phyloP scores from a whole-genome alignment of 306 rosid genomes.

The Parietaria judaica region DNA sequence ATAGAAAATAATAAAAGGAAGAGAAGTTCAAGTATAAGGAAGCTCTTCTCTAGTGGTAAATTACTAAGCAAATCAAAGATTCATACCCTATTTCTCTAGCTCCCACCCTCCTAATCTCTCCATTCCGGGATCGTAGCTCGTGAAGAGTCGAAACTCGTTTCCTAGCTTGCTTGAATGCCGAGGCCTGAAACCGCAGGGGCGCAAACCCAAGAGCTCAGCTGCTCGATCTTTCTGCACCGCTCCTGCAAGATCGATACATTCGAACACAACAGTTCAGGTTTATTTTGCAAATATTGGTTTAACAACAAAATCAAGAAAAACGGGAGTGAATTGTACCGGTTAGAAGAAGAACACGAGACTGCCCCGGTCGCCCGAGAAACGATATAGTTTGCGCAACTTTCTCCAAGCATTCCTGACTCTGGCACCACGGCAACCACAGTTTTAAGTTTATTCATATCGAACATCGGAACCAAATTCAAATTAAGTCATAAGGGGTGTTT shows the following conservation, averaged over 20 bases:
- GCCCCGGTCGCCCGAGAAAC: slow-evolving; percentile 46
- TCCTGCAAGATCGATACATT: slow-evolving; percentile 38
- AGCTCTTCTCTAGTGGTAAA: no score
- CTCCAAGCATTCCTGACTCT: slow-evolving; percentile 91
- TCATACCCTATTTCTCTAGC: slow-evolving; percentile 16
- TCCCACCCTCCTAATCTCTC: slow-evolving; percentile 74
- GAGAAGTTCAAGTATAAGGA: no score
- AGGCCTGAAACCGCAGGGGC: slow-evolving; percentile 78
- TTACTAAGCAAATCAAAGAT: no score
- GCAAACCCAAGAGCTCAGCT: slow-evolving; percentile 71
- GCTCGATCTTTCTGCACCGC: slow-evolving; percentile 84
- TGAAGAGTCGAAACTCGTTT: slow-evolving; percentile 76
- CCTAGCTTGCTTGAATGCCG: slow-evolving; percentile 77
- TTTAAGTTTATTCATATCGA: slow-evolving; percentile 9
- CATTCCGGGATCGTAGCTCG: slow-evolving; percentile 74
- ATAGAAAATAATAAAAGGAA: no score
- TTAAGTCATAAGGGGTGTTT: no score
- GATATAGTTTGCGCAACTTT: slow-evolving; percentile 61
- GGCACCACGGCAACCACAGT: slow-evolving; percentile 18
- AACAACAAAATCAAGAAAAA: not conserved
- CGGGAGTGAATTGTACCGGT: slow-evolving; percentile 42
- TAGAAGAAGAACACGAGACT: slow-evolving; percentile 63
- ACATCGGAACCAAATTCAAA: not conserved
- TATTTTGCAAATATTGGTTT: not conserved
- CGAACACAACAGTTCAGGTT: not conserved